Conservation (phyloP, 306 rosid genomes). For the Dalbergia cochinchinensis region DNA sequence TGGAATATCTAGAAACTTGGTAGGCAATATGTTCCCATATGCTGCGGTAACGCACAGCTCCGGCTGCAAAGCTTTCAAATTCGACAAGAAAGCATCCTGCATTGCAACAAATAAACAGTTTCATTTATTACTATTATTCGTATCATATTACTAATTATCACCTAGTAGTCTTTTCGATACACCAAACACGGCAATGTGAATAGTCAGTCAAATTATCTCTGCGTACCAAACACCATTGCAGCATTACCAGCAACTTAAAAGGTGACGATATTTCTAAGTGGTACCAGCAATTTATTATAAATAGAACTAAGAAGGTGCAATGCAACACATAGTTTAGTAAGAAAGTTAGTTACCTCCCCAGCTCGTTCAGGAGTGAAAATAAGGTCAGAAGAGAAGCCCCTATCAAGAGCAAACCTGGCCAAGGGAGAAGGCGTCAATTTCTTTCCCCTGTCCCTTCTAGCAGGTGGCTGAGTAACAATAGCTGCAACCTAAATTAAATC, state of each 20-base stretch:
- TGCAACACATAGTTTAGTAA: neutral
- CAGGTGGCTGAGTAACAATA: slow-evolving; percentile 87
- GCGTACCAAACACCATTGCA: no score
- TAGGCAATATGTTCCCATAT: slow-evolving; percentile 61
- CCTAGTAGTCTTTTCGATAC: no score
- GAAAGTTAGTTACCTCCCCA: slow-evolving; percentile 62
- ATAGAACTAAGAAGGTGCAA: neutral
- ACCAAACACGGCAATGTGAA: no score
- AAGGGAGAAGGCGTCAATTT: slow-evolving; percentile 78
- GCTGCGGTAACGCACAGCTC: slow-evolving; percentile 72
- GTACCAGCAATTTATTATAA: no score
- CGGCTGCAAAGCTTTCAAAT: slow-evolving; percentile 77
- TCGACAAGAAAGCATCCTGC: slow-evolving; percentile 79
- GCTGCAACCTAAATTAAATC: slow-evolving; percentile 73
- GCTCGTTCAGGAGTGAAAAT: slow-evolving; percentile 83
- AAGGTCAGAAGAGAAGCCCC: slow-evolving; percentile 76
- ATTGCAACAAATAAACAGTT: neutral
- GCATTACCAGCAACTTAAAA: no score
- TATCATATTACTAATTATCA: no score
- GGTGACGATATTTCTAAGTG: no score
- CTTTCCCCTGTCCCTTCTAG: slow-evolving; percentile 84
- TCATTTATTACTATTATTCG: neutral
- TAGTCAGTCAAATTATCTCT: no score
- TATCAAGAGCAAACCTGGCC: slow-evolving; percentile 80
- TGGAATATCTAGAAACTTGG: slow-evolving; percentile 55